Evolutionary conservation across 768 basidiomycete genomes (phyloP).

Genomic region (Mycena albidolilacea): DNA sequence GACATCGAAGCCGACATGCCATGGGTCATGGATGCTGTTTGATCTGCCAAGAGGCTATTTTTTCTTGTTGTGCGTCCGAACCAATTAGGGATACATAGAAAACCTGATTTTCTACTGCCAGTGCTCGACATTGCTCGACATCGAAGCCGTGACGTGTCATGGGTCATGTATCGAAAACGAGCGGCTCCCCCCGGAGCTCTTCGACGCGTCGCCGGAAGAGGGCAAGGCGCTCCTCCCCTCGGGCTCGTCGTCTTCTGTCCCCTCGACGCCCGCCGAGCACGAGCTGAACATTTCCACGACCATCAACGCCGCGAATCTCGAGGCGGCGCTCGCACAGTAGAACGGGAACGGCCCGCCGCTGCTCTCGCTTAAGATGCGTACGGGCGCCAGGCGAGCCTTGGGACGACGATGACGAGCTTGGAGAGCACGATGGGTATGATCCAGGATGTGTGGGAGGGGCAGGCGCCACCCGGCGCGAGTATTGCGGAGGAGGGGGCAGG

Average conservation of each 20-base stretch:
- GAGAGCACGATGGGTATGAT: conserved; percentile 98
- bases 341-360: conserved; percentile 43
- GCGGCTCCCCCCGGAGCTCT: conserved; percentile 95
- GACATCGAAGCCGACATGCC: too few species aligned
- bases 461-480: conserved; percentile 52
- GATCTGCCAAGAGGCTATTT: too few species aligned
- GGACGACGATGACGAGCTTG: conserved; percentile 95
- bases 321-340: conserved; percentile 51
- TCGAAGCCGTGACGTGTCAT: too few species aligned
- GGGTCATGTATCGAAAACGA: conserved; percentile 88
- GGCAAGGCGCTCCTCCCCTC: conserved; percentile 71
- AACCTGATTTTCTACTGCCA: too few species aligned
- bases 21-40: too few species aligned
- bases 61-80: too few species aligned
- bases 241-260: conserved; percentile 58
- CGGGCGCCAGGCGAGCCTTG: conserved; percentile 84
- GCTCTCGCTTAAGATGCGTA: conserved; percentile 61
- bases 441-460: conserved; percentile 91
- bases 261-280: conserved; percentile 70
- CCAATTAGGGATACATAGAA: too few species aligned
- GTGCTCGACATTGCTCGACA: too few species aligned
- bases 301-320: conserved; percentile 63
- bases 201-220: conserved; percentile 84
- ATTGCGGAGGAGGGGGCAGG: conserved; percentile 52
- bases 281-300: conserved; percentile 61